Conservation (phyloP, 352 stramenopile species). For the Peronospora destructor region DNA sequence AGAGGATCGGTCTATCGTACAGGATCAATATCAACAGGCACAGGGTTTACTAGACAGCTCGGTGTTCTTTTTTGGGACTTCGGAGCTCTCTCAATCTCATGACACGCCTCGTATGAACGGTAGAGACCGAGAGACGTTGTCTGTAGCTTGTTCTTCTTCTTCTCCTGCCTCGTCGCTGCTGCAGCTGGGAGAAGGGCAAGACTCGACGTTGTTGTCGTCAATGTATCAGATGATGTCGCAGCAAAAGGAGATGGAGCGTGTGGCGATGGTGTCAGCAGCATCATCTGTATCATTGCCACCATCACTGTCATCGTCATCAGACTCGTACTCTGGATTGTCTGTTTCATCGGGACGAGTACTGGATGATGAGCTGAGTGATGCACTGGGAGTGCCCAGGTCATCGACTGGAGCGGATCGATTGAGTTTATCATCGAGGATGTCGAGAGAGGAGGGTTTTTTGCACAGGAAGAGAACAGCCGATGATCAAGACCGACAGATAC, state of each 20-base stretch:
- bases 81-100: conserved; percentile 25
- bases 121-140: conserved; percentile 1
- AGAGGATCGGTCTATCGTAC: background rate
- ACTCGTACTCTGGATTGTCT: conserved; percentile 7
- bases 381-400: conserved; percentile 32
- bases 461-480: conserved; percentile 1
- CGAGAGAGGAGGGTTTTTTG: background rate
- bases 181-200: background rate
- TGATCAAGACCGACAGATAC: background rate
- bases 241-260: conserved; percentile 1
- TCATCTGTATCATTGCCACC: conserved; percentile 25
- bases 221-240: conserved; percentile 16
- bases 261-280: conserved; percentile 17
- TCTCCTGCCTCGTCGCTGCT: conserved; percentile 2
- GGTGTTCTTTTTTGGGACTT: conserved; percentile 45
- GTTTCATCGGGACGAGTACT: conserved; percentile 17
- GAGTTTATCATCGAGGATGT: conserved; percentile 5
- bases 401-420: background rate
- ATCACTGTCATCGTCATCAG: conserved; percentile 4
- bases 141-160: conserved; percentile 1
- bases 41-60: conserved; percentile 43
- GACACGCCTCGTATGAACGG: background rate
- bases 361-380: conserved; percentile 57
- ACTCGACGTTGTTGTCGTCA: conserved; percentile 5
- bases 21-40: conserved; percentile 6